These are phyloP conservation scores for Calonectria pseudoreteaudii DNA, from an alignment of 2,329 filamentous ascomycete species.

Conservation along the genomic window DNA sequence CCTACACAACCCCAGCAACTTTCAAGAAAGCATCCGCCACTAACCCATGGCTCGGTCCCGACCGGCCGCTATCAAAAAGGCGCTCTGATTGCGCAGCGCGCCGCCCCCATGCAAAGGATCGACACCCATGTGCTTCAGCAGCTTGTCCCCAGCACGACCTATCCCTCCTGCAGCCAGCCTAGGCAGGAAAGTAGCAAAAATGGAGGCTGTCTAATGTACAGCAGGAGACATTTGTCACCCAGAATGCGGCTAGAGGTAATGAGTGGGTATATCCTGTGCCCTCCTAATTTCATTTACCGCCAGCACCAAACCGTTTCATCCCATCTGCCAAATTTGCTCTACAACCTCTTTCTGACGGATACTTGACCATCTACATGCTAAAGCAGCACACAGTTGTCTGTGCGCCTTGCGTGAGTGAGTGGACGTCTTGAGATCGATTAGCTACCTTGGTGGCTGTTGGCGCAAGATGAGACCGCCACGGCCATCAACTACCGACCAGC, in stretches of 20 bases:
- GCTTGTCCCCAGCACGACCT: neutral
- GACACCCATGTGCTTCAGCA: neutral
- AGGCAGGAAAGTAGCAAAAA: neutral
- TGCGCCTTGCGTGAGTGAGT: neutral
- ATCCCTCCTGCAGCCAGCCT: neutral
- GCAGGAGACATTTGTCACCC: neutral
- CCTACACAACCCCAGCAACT: neutral
- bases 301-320: neutral
- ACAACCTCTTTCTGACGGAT: no score
- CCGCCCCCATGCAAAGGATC: neutral
- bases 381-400: neutral
- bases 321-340: neutral
- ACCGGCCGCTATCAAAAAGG: neutral
- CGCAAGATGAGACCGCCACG: constrained; percentile 7
- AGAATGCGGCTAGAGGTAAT: neutral
- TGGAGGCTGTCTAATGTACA: neutral
- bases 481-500: neutral
- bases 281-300: neutral
- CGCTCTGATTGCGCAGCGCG: neutral
- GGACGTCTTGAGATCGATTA: neutral
- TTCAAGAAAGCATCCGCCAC: neutral
- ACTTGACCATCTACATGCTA: neutral
- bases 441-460: neutral
- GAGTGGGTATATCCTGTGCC: neutral
- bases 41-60: constrained; percentile 6